Evolutionary conservation across 257 asterid genomes (phyloP), one percentile per base, ranked within the genome.

Genomic region (Fraxinus pennsylvanica): DNA sequence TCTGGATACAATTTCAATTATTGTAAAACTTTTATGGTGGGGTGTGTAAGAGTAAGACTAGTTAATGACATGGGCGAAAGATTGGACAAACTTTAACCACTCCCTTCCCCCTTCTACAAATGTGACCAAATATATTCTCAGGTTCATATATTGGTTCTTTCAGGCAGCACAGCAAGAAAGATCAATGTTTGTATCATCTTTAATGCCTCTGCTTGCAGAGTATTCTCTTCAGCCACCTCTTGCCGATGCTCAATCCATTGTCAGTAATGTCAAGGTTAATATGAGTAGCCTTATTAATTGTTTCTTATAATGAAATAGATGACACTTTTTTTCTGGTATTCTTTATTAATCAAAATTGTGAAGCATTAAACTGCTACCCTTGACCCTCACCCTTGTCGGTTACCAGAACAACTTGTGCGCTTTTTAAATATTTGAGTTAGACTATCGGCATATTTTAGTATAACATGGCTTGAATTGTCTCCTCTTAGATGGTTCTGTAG

Each of bases 91-190:
- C 30, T 68, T 30, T 35, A 72, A 74, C 74, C 68, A n/a, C 65
- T 50, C 50, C 59, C 63, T 79, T 74, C 47, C 79, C 27, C 39
- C 71, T 73, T 25, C 41, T 65, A 75, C 66, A 8, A 29, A 76
- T 71, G 82, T 81, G 39, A 52, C 72, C 83, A 72, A 27, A 78
- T 78, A 76, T 80, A 73, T 84, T 81, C 81, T 80, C 82, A 75
- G 78, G 76, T 79, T 73, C 66, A 30, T 38, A 69, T 82, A 77
- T 82, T 82, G 54, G 30, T 74, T 85, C 71, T 86, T 86, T 83
- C 95, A 94, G 99, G 97, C 95, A 84, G 95, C 97, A 38, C 96
- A 93, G 82, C 92, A 92, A 86, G 99, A 96, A 86, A 87, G 96
- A 82, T 88, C 97, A 79, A 90, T 88, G 27, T 92, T 88, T 78